Evolutionary conservation across 805 yeast species (phyloP), one percentile per base, ranked within the genome.

Genomic region (Pichia cephalocereana): DNA sequence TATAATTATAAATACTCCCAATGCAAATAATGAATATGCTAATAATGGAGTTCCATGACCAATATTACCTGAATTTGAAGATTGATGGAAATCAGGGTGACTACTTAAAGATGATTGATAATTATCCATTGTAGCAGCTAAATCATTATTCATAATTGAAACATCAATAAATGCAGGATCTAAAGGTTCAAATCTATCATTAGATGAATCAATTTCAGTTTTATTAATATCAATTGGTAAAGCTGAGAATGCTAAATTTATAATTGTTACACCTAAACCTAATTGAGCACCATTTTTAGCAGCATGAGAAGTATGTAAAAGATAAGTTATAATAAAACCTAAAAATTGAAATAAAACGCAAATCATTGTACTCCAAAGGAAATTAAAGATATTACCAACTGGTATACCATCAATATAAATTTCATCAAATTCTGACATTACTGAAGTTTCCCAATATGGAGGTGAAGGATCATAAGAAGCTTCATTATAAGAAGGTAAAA

Each of bases 381-480:
- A 83, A 60, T 86, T 87, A 37, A 95, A 80, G n/a, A 86, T 63
- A 59, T 85, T 85, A 2, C 99, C 99, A 31, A 91, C 98, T 0
- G 99, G 98, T 55, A 93, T 70, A 0, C 97, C 98, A 56, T 91
- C 96, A 32, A 93, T 88, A 65, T 87, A 87, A 18, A 93, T 82
- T 64, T 91, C 98, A 61, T 93, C 97, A 57, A 78, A 82, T 9
- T 83, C 88, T 6, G 95, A 86, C 61, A 89, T 74, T 40, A 87
- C 80, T 0, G 93, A 79, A 8, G 90, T 79, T 65, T 93, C 99
- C 95, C 97, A 93, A 66, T 93, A 93, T 38, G 96, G 96, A 0
- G 99, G 99, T 0, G 95, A 80, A 15, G 93, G 78, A 62, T 93
- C 99, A 4, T 88, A 84, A 0, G 96, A 87, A 0, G 96, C 98